Base-by-base conservation (phyloP, 208 protist species). In the Naegleria gruberi region DNA sequence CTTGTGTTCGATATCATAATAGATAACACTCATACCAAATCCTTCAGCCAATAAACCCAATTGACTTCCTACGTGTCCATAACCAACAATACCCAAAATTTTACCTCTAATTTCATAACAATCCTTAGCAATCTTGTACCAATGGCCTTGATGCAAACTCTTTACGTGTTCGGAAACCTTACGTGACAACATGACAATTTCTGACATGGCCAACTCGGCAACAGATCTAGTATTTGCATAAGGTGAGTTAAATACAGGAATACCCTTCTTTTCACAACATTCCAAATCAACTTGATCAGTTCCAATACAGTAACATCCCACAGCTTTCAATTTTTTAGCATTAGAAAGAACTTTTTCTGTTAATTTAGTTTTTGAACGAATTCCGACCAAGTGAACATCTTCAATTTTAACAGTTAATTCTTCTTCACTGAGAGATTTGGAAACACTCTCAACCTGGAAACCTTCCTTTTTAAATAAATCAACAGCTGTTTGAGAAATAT, bases 291-390 rank as follows among this genome's bases (percentile, higher is more conserved):
- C 96, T 91, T 98, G 96, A 91, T 98, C 97, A 3, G 97, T 98
- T 42, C 96, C 97, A 90, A 98, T 98, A 91, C 97, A 98, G 91
- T 98, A 98, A 92, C 97, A 98, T 26, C 97, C 96, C 55, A 98
- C 94, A 37, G 94, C 94, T 15, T 97, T 89, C 34, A 98, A 91
- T 41, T 94, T 93, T 12, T 95, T 94, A 0, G 96, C 96, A 30
- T 23, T 23, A 23, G 47, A 55, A 26, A 98, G 91, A 15, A 98
- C 91, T 42, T 94, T 94, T 47, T 92, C 91, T 12, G 93, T 96
- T 45, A 98, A 77, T 37, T 94, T 93, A 17, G 97, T 98, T 92
- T 98, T 98, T 92, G 94, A 97, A 89, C 97, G 94, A 89, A 98
- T 95, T 55, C 97, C 96, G 17, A 98, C 90, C 44, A 97, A 94